phyloP scores from a whole-genome alignment of 78 protist species.

The Bodo saltans region DNA sequence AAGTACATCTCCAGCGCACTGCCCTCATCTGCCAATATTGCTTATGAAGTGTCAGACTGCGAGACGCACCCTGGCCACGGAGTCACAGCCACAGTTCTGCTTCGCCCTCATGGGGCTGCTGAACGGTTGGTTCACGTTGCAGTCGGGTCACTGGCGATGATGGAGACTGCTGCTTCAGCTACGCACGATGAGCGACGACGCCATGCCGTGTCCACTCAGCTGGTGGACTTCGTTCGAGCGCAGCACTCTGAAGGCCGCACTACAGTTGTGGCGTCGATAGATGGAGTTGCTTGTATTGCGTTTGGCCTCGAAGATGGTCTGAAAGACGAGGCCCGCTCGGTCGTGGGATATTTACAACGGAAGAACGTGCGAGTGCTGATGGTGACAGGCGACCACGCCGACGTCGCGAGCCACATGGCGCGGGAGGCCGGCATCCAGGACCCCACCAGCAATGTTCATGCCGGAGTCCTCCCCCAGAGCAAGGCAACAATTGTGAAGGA shows the following conservation, averaged over 20 bases:
- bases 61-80: not conserved
- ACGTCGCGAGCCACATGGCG: conserved; percentile 49
- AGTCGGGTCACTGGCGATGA: not conserved
- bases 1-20: not conserved
- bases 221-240: not conserved
- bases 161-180: not conserved
- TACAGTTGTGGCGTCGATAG: conserved; percentile 47
- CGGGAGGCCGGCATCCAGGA: conserved; percentile 17
- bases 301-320: conserved; percentile 22
- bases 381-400: conserved; percentile 83
- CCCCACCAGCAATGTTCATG: conserved; percentile 53
- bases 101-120: not conserved
- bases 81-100: not conserved
- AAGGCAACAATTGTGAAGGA: conserved; percentile 63
- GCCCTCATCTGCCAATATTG: not conserved
- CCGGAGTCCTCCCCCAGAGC: conserved; percentile 75
- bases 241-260: conserved; percentile 53
- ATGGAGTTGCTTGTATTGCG: conserved; percentile 5
- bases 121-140: not conserved
- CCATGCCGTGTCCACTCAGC: not conserved
- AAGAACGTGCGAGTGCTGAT: conserved; percentile 54
- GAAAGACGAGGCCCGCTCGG: conserved; percentile 59
- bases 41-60: not conserved
- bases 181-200: not conserved
- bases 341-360: conserved; percentile 38